phyloP scores from a whole-genome alignment of 208 protist genomes.

The Strigomonas galati region DNA sequence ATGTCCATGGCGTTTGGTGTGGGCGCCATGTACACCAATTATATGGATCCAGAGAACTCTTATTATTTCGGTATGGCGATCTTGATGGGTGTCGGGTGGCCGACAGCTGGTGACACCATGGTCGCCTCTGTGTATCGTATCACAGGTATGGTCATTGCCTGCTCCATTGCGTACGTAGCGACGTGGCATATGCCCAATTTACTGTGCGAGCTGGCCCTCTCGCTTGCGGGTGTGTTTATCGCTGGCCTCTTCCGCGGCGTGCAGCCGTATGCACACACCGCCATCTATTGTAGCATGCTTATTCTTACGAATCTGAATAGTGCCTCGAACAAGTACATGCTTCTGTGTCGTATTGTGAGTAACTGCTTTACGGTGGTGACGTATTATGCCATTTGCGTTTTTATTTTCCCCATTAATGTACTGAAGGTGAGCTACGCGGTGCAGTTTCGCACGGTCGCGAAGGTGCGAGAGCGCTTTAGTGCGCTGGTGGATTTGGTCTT shows the following conservation, averaged over 20 bases:
- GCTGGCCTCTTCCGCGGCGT: slow-evolving; percentile 35
- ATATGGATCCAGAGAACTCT: slow-evolving; percentile 43
- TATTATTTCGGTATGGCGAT: slow-evolving; percentile 79
- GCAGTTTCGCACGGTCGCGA: slow-evolving; percentile 28
- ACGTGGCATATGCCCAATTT: slow-evolving; percentile 48
- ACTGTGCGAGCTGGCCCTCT: slow-evolving; percentile 23
- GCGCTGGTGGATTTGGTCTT: slow-evolving; percentile 29
- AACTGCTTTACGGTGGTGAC: slow-evolving; percentile 63
- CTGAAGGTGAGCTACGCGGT: slow-evolving; percentile 39
- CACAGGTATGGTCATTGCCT: slow-evolving; percentile 44
- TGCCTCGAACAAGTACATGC: slow-evolving; percentile 22
- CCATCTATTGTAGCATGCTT: slow-evolving; percentile 47
- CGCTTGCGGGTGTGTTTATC: slow-evolving; percentile 37
- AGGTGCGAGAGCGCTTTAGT: slow-evolving; percentile 32
- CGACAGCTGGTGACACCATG: slow-evolving; percentile 57
- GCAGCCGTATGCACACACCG: slow-evolving; percentile 33
- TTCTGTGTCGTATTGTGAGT: slow-evolving; percentile 40
- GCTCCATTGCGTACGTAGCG: slow-evolving; percentile 40
- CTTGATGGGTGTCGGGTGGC: slow-evolving; percentile 52
- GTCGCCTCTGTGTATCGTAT: slow-evolving; percentile 51
- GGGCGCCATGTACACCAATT: slow-evolving; percentile 42
- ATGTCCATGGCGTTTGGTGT: slow-evolving; percentile 44
- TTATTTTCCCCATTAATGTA: slow-evolving; percentile 65
- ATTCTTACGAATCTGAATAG: slow-evolving; percentile 32
- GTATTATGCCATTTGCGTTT: slow-evolving; percentile 66